These are phyloP conservation scores for Begonia loranthoides DNA, from an alignment of 306 rosid genomes.

Conservation along the genomic window DNA sequence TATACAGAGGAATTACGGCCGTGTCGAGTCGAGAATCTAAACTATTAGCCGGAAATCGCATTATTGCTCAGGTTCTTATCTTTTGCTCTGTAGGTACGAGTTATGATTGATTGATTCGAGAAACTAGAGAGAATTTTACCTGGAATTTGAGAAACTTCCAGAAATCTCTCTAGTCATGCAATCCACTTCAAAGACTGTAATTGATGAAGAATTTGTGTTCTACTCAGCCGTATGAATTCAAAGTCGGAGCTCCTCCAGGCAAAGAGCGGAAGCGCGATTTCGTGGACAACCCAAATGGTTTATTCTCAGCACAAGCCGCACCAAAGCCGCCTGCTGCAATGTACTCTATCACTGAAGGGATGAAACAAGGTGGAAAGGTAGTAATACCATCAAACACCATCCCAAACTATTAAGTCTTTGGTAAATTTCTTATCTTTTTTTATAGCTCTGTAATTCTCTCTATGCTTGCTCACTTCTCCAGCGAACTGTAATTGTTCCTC, in stretches of 20 bases:
- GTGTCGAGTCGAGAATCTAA: conserved; percentile 88
- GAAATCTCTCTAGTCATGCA: no score
- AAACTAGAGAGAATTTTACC: no score
- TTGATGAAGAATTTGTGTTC: conserved; percentile 5
- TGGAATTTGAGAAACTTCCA: no score
- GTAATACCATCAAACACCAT: conserved; percentile 1
- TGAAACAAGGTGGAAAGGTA: conserved; percentile 92
- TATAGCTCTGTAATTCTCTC: background rate
- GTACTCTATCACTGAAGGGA: conserved; percentile 68
- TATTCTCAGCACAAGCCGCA: conserved; percentile 94
- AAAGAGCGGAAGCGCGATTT: conserved; percentile 90
- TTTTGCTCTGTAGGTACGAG: conserved; percentile 3
- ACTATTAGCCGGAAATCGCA: conserved; percentile 82
- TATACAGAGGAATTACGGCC: conserved; percentile 72
- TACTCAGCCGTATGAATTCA: conserved; percentile 72
- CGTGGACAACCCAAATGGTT: conserved; percentile 84
- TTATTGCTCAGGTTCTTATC: conserved; percentile 58
- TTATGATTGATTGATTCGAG: background rate
- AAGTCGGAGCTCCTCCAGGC: conserved; percentile 78
- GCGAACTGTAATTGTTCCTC: conserved; percentile 86
- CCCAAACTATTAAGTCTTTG: background rate
- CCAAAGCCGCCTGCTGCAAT: conserved; percentile 89
- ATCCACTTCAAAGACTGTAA: no score
- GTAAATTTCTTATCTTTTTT: background rate
- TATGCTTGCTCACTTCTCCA: conserved; percentile 15